Base-by-base conservation (phyloP, 139 green algal genomes). In the Astrephomene gubernaculifera region DNA sequence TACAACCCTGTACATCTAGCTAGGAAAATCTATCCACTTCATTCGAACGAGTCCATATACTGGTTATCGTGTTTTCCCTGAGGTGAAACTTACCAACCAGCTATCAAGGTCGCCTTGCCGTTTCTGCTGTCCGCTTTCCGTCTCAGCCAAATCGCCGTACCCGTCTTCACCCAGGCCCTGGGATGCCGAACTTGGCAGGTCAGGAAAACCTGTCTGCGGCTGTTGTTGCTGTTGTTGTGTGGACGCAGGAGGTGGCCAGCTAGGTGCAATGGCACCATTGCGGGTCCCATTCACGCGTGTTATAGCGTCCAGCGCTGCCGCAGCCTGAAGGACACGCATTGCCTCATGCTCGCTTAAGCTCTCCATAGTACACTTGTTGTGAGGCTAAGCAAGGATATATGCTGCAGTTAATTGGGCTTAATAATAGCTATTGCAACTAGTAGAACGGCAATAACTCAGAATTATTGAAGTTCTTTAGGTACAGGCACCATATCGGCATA, bases 51-150 rank as follows among this genome's bases (percentile, higher is more conserved):
- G n/a, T n/a, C n/a, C n/a, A n/a, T n/a, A n/a, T n/a, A n/a, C n/a
- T n/a, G n/a, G n/a, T n/a, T n/a, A n/a, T n/a, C n/a, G n/a, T n/a
- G n/a, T n/a, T n/a, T n/a, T n/a, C n/a, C n/a, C n/a, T n/a, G n/a
- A n/a, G n/a, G n/a, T n/a, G n/a, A n/a, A n/a, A n/a, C 68, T 0
- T 39, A 87, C 81, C 71, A 82, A 64, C 82, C 82, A 87, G 33
- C 44, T 76, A 61, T 87, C 82, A 25, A 81, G 60, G 41, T 82
- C 85, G 5, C 43, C 60, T 0, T 17, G 52, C 2, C 38, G 49
- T 9, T 71, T 61, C 31, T 80, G 39, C 67, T 35, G 35, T 7
- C 45, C 65, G 14, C 8, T 7, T 17, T 84, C 78, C 63, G 61
- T 74, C 25, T 75, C 63, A 31, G 39, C 27, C 12, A 84, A 52